Percentiles rank a stretch among this genome's conserved stretches.
phyloP scores from a whole-genome alignment of 257 asterid species.

The Lycium ferocissimum region DNA sequence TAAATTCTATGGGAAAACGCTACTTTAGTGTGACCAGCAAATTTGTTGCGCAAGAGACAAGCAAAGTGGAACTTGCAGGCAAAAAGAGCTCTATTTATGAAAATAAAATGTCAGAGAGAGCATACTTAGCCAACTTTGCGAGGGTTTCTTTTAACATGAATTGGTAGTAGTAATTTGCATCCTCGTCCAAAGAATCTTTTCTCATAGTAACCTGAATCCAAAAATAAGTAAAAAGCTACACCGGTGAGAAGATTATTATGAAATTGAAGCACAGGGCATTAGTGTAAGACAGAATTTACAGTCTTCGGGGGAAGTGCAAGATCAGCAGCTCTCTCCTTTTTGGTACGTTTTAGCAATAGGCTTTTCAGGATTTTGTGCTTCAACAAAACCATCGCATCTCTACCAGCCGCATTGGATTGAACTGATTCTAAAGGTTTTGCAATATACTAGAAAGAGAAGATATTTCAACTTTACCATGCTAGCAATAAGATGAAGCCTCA shows the following conservation, averaged over 20 bases:
- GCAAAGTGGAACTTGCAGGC: conserved; percentile 15
- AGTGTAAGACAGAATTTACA: conserved; percentile 50
- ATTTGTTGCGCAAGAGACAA: background rate
- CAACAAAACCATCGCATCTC: conserved; percentile 81
- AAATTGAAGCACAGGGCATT: background rate
- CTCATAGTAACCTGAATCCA: conserved; percentile 67
- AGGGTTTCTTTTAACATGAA: conserved; percentile 48
- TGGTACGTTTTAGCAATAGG: conserved; percentile 81
- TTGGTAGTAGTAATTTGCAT: conserved; percentile 64
- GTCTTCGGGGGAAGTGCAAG: conserved; percentile 83
- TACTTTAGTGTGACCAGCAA: no score
- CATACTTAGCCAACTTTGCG: conserved; percentile 79
- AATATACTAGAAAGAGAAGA: conserved; percentile 54
- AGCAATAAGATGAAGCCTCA: background rate
- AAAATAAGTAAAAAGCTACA: background rate
- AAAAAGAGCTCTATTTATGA: background rate
- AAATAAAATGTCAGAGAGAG: background rate
- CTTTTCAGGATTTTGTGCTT: conserved; percentile 77
- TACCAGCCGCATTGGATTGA: conserved; percentile 48
- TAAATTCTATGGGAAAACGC: no score
- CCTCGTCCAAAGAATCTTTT: conserved; percentile 69
- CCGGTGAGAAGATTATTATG: background rate
- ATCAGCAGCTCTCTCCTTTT: conserved; percentile 94
- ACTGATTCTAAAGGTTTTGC: conserved; percentile 67
- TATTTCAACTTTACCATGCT: conserved; percentile 16